A percentile compares a stretch with the other conserved stretches of the same genome.
These are phyloP conservation scores for Fusarium hainanense DNA, from an alignment of 2,329 filamentous ascomycete genomes.

Conservation along the genomic window DNA sequence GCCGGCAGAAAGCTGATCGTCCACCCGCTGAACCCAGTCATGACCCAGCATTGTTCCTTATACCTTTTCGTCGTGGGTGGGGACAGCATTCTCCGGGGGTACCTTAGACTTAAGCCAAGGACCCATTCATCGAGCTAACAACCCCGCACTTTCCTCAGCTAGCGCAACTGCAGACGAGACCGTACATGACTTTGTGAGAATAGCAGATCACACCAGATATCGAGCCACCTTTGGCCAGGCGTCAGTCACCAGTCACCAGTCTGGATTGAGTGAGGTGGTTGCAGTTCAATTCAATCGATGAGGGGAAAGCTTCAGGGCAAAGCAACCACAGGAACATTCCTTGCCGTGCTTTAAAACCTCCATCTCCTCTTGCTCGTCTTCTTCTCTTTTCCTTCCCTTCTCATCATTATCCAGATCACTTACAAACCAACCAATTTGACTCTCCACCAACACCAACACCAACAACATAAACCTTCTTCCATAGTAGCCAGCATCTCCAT, in stretches of 20 bases:
- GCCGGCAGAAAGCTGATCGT: slow-evolving; percentile 29
- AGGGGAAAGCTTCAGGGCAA: slow-evolving; percentile 34
- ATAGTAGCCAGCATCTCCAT: slow-evolving; percentile 27
- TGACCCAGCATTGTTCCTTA: slow-evolving; percentile 24
- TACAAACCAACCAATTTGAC: slow-evolving; percentile 38
- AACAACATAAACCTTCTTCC: slow-evolving; percentile 7
- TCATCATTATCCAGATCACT: slow-evolving; percentile 39
- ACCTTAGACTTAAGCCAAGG: slow-evolving; percentile 18
- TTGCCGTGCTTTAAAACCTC: slow-evolving; percentile 42
- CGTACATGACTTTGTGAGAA: slow-evolving; percentile 32
- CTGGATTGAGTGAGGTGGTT: slow-evolving; percentile 32
- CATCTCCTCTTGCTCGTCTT: slow-evolving; percentile 39
- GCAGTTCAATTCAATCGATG: slow-evolving; percentile 37
- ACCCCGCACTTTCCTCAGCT: slow-evolving; percentile 37
- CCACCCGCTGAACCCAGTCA: slow-evolving; percentile 11
- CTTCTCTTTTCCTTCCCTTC: slow-evolving; percentile 40
- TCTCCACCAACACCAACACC: slow-evolving; percentile 7
- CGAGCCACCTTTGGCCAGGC: slow-evolving; percentile 30
- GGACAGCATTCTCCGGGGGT: background rate
- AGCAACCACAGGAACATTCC: slow-evolving; percentile 30
- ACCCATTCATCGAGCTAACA: slow-evolving; percentile 25
- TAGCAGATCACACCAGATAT: slow-evolving; percentile 33
- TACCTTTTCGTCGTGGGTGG: slow-evolving; percentile 1
- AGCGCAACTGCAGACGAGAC: slow-evolving; percentile 22
- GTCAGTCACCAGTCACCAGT: slow-evolving; percentile 12